These are phyloP conservation scores for Backusella parvicylindrica DNA, from an alignment of 192 early-diverging fungal species.

Conservation along the genomic window DNA sequence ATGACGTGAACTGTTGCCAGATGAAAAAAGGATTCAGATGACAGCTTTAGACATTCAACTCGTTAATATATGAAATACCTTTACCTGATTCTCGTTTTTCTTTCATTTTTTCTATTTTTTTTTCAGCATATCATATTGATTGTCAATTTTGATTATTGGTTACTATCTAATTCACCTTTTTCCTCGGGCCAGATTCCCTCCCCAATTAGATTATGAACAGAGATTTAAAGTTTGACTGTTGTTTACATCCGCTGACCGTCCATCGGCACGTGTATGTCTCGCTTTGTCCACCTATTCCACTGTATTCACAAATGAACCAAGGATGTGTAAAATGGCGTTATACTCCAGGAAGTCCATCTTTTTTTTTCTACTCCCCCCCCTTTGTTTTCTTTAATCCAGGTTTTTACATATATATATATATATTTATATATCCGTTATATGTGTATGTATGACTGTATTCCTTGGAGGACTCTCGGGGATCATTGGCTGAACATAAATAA, in stretches of 20 bases:
- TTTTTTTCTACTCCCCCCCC: background rate
- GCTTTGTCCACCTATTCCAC: constrained; percentile 4
- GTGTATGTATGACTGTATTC: background rate
- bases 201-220: constrained; percentile 1
- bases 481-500: background rate
- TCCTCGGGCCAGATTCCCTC: background rate
- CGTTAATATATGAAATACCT: too few species aligned
- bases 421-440: background rate
- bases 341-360: background rate
- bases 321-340: constrained; percentile 3
- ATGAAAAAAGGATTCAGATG: background rate
- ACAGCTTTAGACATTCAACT: background rate
- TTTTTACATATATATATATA: background rate
- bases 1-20: constrained; percentile 1
- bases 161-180: too few species aligned
- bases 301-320: background rate
- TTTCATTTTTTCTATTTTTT: background rate
- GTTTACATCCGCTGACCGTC: background rate
- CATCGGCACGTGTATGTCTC: background rate
- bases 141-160: too few species aligned
- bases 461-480: background rate
- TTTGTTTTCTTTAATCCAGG: background rate
- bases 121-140: too few species aligned
- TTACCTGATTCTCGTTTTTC: background rate
- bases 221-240: background rate